These are phyloP conservation scores for Pholiota adiposa DNA, from an alignment of 1,284 basidiomycete genomes.

Conservation along the genomic window DNA sequence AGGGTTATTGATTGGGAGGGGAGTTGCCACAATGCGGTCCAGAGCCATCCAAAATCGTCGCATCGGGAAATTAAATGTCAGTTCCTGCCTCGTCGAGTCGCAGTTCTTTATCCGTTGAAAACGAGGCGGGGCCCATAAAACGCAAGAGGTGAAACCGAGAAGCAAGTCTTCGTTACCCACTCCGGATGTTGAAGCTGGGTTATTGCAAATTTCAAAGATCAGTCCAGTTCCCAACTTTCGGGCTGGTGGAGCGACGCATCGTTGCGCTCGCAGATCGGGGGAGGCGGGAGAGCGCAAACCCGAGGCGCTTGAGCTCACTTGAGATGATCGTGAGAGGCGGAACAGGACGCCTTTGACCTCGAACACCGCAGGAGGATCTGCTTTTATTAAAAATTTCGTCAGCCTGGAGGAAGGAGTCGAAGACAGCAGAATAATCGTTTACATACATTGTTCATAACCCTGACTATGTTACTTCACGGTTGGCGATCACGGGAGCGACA, in stretches of 20 bases:
- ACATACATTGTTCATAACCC: neutral
- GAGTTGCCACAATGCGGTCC: neutral
- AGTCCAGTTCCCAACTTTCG: neutral
- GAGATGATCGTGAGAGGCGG: neutral
- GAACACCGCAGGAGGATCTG: constrained; percentile 1
- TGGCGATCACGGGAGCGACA: neutral
- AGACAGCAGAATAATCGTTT: neutral
- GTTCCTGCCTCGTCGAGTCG: neutral
- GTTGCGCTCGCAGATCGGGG: neutral
- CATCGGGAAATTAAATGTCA: neutral
- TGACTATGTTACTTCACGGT: neutral
- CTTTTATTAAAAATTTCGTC: neutral
- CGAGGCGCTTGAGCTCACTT: neutral
- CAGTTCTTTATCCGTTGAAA: neutral
- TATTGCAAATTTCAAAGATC: neutral
- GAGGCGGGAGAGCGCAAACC: neutral
- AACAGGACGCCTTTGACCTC: neutral
- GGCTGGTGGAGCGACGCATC: neutral
- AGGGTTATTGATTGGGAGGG: neutral
- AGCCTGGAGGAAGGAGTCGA: neutral
- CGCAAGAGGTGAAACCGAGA: neutral
- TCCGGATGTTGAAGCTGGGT: neutral
- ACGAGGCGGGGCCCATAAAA: neutral
- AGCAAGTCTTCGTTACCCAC: too few relatives aligned
- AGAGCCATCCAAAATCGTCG: neutral